Evolutionary conservation across 805 yeast species (phyloP), one percentile per base, ranked within the genome.

Genomic region (Metschnikowia aberdeeniae): DNA sequence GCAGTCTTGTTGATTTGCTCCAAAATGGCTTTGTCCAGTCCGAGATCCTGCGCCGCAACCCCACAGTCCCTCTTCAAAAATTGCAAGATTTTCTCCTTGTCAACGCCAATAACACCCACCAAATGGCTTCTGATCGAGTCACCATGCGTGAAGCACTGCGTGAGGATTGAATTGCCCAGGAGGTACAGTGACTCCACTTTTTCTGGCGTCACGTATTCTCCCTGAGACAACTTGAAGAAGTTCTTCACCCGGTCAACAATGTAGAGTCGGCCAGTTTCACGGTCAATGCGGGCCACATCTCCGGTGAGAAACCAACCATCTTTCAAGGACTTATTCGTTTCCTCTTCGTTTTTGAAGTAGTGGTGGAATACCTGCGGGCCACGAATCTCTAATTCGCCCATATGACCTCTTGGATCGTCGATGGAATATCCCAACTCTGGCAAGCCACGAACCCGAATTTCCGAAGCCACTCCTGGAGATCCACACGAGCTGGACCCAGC

Each of bases 211-310:
- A 85, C 77, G 61, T 84, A 85, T 63, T 70, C 76, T 45, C 76
- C 76, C 52, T 70, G 75, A 6, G 75, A 59, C 51, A 70, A 65
- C 52, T 85, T 85, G 72, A 84, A 85, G 66, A 85, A 84, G 65
- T 85, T 86, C 69, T 85, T 85, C 33, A 85, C 89, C 50, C 93
- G 72, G 58, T 86, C 93, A 19, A 54, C 47, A 12, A 85, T 80
- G 40, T 63, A 68, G 20, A 86, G 60, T 38, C 83, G 72, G 10
- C 89, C 87, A 6, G 67, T 63, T 1, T 50, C 45, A 1, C 47
- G 43, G 34, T 49, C 46, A 27, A 54, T 51, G 3, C 56, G 44
- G 1, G 55, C 58, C 14, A 52, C 56, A 60, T 84, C 90, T 26
- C 85, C 85, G 4, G 84, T 78, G 35, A 64, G 60, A 60, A 78